Conservation (phyloP, 129 eudicot species). For the Flaveria robusta region DNA sequence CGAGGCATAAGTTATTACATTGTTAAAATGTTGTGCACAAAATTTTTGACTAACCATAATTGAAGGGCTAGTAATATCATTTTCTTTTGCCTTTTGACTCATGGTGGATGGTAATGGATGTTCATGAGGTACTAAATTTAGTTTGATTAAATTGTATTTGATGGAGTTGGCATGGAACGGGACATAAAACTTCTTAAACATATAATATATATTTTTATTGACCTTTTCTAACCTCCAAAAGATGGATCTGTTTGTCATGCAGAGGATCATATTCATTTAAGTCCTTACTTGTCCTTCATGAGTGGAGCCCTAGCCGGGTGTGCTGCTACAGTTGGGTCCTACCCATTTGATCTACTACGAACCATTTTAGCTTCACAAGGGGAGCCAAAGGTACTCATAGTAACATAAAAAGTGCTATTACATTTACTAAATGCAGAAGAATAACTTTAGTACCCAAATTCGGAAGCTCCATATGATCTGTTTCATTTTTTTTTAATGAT, state of each 20-base stretch:
- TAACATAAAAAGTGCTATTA: not conserved
- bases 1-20: not conserved
- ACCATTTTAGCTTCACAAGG: conserved; percentile 94
- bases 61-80: not conserved
- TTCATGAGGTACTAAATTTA: not conserved
- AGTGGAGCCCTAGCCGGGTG: conserved; percentile 91
- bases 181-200: not conserved
- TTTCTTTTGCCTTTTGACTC: not conserved
- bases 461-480: not conserved
- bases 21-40: not conserved
- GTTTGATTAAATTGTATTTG: conserved; percentile 2
- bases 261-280: conserved; percentile 77
- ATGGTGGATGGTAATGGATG: conserved; percentile 5
- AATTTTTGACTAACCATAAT: not conserved
- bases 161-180: not conserved
- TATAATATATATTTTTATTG: not conserved
- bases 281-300: conserved; percentile 77
- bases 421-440: not conserved
- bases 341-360: conserved; percentile 83
- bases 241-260: conserved; percentile 38
- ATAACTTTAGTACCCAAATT: not conserved
- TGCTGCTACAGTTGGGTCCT: conserved; percentile 88
- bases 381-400: conserved; percentile 72
- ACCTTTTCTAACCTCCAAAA: conserved; percentile 1
- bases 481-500: conserved; percentile 5